A percentile compares a stretch with the other conserved stretches of the same genome.
Conservation (phyloP, 306 rosid genomes). For the Vigna reflexopilosa region DNA sequence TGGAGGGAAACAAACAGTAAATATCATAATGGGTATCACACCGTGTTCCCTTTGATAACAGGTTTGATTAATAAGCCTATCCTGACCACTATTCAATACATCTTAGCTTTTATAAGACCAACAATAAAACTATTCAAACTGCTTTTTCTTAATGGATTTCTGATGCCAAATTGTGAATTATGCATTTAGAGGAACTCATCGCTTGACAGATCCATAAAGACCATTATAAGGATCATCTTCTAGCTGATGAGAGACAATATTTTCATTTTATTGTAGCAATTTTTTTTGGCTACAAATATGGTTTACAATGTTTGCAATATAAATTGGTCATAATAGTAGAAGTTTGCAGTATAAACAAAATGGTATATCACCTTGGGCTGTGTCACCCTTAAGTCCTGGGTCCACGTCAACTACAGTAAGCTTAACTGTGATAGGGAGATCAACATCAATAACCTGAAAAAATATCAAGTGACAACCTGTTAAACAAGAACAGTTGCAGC, state of each 20-base stretch:
- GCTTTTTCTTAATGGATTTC: not conserved
- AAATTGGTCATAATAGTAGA: slow-evolving; percentile 20
- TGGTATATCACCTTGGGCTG: slow-evolving; percentile 73
- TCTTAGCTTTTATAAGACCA: slow-evolving; percentile 16
- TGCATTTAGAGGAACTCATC: slow-evolving; percentile 29
- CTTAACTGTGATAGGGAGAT: slow-evolving; percentile 72
- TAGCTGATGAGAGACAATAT: not conserved
- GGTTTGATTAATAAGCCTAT: not conserved
- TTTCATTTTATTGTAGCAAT: slow-evolving; percentile 25
- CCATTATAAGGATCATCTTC: not conserved
- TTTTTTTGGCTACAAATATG: slow-evolving; percentile 14
- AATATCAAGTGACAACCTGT: slow-evolving; percentile 27
- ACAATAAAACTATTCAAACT: not conserved
- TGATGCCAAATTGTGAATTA: slow-evolving; percentile 33
- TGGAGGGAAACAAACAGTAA: not conserved
- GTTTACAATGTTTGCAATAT: not conserved
- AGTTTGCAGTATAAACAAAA: slow-evolving; percentile 34
- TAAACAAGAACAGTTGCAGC: slow-evolving; percentile 7
- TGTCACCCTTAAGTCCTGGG: slow-evolving; percentile 90
- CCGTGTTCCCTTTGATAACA: not conserved
- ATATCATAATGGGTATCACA: slow-evolving; percentile 32
- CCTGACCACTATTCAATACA: slow-evolving; percentile 17
- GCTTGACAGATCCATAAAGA: slow-evolving; percentile 23
- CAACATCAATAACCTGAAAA: slow-evolving; percentile 82
- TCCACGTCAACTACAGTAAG: slow-evolving; percentile 75